phyloP scores from a whole-genome alignment of 1,139 yeast genomes.

The Zygoascus hellenicus region DNA sequence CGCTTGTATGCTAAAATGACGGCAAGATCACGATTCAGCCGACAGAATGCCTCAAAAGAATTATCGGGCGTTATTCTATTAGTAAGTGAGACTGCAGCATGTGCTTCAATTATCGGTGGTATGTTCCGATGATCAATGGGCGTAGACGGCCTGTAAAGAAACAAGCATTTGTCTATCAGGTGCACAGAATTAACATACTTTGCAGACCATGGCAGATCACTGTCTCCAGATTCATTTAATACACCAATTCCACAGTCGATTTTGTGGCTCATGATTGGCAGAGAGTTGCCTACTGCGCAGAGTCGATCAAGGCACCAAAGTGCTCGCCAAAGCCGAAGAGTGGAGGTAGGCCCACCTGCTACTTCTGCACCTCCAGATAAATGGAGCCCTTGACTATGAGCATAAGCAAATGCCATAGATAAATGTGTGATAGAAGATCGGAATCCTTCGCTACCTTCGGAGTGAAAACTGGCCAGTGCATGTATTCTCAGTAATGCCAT shows the following conservation, averaged over 20 bases:
- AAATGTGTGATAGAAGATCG: conserved; percentile 34
- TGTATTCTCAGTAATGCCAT: conserved; percentile 26
- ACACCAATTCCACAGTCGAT: conserved; percentile 30
- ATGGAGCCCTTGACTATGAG: conserved; percentile 35
- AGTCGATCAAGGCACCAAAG: conserved; percentile 35
- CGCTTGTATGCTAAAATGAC: conserved; percentile 25
- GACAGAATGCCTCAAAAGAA: conserved; percentile 15
- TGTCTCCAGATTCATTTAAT: conserved; percentile 13
- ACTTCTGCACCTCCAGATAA: conserved; percentile 22
- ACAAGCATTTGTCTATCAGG: conserved; percentile 30
- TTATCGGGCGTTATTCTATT: conserved; percentile 7
- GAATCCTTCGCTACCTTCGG: conserved; percentile 32
- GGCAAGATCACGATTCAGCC: conserved; percentile 21
- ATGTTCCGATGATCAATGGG: conserved; percentile 5
- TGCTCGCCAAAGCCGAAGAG: conserved; percentile 33
- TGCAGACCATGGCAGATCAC: conserved; percentile 7
- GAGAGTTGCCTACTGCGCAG: conserved; percentile 31
- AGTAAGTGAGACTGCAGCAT: conserved; percentile 2
- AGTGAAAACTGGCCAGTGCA: conserved; percentile 26
- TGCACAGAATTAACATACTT: conserved; percentile 27
- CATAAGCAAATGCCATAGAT: conserved; percentile 33
- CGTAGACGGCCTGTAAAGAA: conserved; percentile 31
- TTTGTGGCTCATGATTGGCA: conserved; percentile 31
- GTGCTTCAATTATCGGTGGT: conserved; percentile 5
- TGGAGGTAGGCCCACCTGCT: conserved; percentile 16